Conservation (phyloP, 1,139 yeast genomes). For the Suhomyces bolitotheri region DNA sequence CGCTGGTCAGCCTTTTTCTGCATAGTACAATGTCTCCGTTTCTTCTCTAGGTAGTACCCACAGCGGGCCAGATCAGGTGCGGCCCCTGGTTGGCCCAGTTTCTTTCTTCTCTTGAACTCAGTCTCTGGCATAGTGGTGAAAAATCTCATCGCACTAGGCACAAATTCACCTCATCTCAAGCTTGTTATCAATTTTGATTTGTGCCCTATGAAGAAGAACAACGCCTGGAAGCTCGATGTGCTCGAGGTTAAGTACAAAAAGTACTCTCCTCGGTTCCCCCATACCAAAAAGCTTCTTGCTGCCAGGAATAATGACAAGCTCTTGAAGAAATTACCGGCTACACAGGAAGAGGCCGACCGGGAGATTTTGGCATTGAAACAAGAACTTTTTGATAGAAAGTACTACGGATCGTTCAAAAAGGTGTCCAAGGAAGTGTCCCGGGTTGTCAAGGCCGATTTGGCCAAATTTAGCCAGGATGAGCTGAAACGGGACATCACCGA, state of each 20-base stretch:
- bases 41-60: constrained; percentile 46
- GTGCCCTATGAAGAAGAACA: constrained; percentile 16
- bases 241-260: constrained; percentile 49
- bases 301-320: constrained; percentile 50
- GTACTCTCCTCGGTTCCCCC: constrained; percentile 52
- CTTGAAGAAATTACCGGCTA: constrained; percentile 41
- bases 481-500: constrained; percentile 26
- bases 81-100: neutral
- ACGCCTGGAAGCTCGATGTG: constrained; percentile 50
- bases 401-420: constrained; percentile 48
- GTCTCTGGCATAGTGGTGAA: constrained; percentile 7
- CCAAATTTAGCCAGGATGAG: constrained; percentile 20
- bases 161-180: too few species aligned
- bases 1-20: constrained; percentile 51
- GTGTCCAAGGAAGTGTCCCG: constrained; percentile 38
- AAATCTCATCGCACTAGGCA: constrained; percentile 12
- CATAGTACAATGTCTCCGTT: constrained; percentile 60
- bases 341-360: constrained; percentile 41
- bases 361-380: constrained; percentile 48
- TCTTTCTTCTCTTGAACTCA: constrained; percentile 19
- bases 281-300: constrained; percentile 50
- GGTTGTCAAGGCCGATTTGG: constrained; percentile 26
- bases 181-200: too few species aligned
- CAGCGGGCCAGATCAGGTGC: constrained; percentile 32
- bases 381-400: constrained; percentile 51